Evolutionary conservation across 2,329 filamentous ascomycete genomes (phyloP), one percentile per base, ranked within the genome.

Genomic region (Aschersonia sp.): DNA sequence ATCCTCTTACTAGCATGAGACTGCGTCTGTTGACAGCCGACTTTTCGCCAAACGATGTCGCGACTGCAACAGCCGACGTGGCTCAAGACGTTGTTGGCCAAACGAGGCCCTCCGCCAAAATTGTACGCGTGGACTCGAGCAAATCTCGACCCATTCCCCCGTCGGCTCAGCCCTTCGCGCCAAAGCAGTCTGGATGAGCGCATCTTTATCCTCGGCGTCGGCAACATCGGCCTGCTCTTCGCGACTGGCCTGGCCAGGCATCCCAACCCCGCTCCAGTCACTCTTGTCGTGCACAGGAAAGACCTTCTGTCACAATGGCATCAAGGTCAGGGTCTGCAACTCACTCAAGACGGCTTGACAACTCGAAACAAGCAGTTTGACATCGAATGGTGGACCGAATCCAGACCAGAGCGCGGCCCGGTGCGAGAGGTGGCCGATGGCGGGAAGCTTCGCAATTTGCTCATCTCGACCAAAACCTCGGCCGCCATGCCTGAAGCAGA

Each of bases 151-250:
- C 49, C 48, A 7, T 43, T 48, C 11, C 32, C 46, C 2, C 8
- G 35, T 12, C 35, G 12, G 35, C 35, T 12, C 35, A 9, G 35
- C 35, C 35, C 35, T 12, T 37, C 35, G 35, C 35, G 35, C 12
- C 35, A 12, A 12, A 35, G 53, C 4, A 53, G 58, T 45, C 49
- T 55, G 31, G 46, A 58, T 37, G 60, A 59, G n/a, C 73, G 81
- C 35, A 81, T 94, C 51, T 79, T 92, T 58, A 73, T 96, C 44
- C 67, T 95, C 4, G 89, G 90, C 9, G 60, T 85, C 9, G 89
- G 89, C 37, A 94, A 87, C 59, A 71, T 95, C 10, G 89, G 88
- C 11, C 79, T 79, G 42, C 76, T 96, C 30, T 78, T 89, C 53
- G 87, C 89, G 30, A 81, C 83, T 59, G 78, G 79, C 29, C 68